Conservation (phyloP, 441 rosid genomes). For the Syzygium malaccense region DNA sequence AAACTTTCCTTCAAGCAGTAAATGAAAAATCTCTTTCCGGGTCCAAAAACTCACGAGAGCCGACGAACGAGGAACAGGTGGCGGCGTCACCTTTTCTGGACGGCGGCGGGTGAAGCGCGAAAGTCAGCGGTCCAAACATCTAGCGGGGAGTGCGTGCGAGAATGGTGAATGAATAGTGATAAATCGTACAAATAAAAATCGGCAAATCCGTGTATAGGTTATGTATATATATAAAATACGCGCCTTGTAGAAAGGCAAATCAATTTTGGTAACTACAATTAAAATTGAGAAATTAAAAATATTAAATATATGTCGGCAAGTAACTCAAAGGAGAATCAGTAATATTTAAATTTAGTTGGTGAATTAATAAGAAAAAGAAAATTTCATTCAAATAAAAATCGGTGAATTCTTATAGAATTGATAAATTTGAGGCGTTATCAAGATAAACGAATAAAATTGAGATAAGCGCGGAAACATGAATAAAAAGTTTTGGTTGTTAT, state of each 20-base stretch:
- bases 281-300: no score
- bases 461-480: neutral
- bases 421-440: neutral
- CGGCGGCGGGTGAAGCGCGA: neutral
- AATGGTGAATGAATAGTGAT: neutral
- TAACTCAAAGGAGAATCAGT: no score
- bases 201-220: neutral
- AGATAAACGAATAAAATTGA: neutral
- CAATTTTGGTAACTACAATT: neutral
- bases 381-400: neutral
- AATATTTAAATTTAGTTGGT: neutral
- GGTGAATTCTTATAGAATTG: neutral
- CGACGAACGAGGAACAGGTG: neutral
- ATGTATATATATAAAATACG: no score
- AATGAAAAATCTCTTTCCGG: neutral
- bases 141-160: neutral
- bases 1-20: neutral
- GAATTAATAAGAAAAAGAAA: neutral
- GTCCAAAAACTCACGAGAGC: neutral
- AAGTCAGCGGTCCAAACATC: neutral
- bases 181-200: neutral
- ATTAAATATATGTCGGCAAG: no score
- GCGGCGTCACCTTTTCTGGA: neutral
- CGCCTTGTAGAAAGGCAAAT: no score
- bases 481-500: neutral